These are phyloP conservation scores for Pseudocercospora fuligena DNA, from an alignment of 2,329 filamentous ascomycete genomes.

Conservation along the genomic window DNA sequence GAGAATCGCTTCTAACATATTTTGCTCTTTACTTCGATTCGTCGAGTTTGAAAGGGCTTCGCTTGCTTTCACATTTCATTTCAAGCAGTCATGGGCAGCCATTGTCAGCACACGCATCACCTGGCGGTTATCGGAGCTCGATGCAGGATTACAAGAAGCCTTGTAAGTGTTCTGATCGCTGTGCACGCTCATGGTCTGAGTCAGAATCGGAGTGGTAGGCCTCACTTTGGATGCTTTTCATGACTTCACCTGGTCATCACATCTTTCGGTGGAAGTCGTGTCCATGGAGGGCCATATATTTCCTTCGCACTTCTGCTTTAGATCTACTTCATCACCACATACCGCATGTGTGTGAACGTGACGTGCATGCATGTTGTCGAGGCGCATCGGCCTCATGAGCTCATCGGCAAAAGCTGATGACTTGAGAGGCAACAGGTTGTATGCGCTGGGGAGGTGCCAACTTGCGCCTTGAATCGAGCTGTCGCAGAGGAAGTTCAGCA, in stretches of 20 bases:
- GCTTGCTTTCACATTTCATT: not conserved
- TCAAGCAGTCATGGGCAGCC: not conserved
- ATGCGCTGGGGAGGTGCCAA: not conserved
- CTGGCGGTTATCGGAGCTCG: not conserved
- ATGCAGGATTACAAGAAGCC: no score
- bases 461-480: not conserved
- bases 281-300: not conserved
- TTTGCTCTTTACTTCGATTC: not conserved
- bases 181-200: not conserved
- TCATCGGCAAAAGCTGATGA: not conserved
- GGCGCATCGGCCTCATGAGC: no score
- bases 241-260: not conserved
- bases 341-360: no score
- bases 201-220: not conserved
- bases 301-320: not conserved
- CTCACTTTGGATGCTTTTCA: not conserved
- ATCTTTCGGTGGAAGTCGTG: not conserved
- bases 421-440: not conserved
- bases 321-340: no score
- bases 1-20: not conserved
- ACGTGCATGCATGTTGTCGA: no score
- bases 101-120: no score
- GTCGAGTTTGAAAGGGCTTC: not conserved
- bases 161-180: not conserved
- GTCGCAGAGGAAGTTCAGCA: not conserved